phyloP scores from a whole-genome alignment of 768 basidiomycete genomes.

The Mycena olivaceomarginata region DNA sequence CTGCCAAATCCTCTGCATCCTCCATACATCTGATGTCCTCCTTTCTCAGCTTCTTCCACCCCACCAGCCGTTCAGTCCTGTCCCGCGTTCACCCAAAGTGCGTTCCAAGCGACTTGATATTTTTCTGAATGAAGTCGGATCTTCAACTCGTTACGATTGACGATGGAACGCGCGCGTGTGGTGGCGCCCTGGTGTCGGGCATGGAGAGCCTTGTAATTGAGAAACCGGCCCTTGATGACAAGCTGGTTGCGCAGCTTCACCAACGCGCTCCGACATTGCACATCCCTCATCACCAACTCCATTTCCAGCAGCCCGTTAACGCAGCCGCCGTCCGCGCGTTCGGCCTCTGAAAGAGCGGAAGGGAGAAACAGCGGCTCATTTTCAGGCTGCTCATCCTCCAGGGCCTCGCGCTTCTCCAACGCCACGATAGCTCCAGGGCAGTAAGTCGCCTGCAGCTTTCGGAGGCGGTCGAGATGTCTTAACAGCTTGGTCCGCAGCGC shows the following conservation, averaged over 20 bases:
- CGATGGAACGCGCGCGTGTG: background rate
- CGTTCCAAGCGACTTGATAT: background rate
- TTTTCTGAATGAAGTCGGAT: background rate
- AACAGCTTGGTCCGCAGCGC: background rate
- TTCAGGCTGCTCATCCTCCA: background rate
- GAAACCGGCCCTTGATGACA: background rate
- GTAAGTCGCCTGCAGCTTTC: slow-evolving; percentile 2
- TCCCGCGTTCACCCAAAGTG: background rate
- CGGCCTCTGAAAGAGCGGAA: background rate
- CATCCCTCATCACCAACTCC: background rate
- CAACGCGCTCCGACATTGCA: background rate
- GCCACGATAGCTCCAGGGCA: background rate
- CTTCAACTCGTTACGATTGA: background rate
- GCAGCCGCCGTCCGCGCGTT: background rate
- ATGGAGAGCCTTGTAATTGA: slow-evolving; percentile 1
- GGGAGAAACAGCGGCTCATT: slow-evolving; percentile 4
- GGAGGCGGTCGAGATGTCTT: background rate
- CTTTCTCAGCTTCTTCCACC: background rate
- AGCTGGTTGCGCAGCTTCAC: background rate
- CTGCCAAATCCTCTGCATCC: too few species aligned
- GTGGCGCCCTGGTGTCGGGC: background rate
- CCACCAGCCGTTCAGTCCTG: background rate
- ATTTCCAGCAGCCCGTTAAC: background rate
- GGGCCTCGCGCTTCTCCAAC: background rate
- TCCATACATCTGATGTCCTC: too few species aligned